phyloP scores from a whole-genome alignment of 306 rosid genomes.

The Acacia confusa region DNA sequence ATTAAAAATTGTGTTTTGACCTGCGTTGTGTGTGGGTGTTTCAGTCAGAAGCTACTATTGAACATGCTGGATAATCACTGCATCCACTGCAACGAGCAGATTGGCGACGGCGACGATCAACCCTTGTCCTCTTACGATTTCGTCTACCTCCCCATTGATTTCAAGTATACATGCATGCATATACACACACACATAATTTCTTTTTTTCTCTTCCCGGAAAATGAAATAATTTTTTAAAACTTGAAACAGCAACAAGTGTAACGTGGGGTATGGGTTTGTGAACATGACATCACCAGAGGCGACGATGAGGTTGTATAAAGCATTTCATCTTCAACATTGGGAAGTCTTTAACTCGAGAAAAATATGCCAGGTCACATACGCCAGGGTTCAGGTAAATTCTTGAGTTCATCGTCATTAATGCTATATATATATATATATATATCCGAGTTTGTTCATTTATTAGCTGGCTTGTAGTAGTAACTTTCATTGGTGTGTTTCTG shows the following conservation, averaged over 20 bases:
- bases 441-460: neutral
- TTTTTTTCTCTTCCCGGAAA: neutral
- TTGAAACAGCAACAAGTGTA: constrained; percentile 84
- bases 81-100: constrained; percentile 80
- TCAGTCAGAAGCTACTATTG: constrained; percentile 82
- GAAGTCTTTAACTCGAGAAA: constrained; percentile 91
- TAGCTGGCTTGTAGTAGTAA: neutral
- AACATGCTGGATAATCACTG: constrained; percentile 98
- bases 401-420: neutral
- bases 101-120: constrained; percentile 42
- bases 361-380: constrained; percentile 87
- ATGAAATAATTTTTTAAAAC: neutral
- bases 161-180: constrained; percentile 50
- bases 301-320: constrained; percentile 75
- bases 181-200: too few relatives aligned
- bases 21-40: neutral
- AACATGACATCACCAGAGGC: constrained; percentile 93
- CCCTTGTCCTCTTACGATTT: constrained; percentile 85
- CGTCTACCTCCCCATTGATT: constrained; percentile 94
- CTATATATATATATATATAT: too few relatives aligned
- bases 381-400: constrained; percentile 75
- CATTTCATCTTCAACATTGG: constrained; percentile 92
- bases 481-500: neutral
- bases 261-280: constrained; percentile 97
- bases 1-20: neutral